Evolutionary conservation across 2,329 filamentous ascomycete genomes (phyloP), one percentile per base, ranked within the genome.

Genomic region (Fusarium gaditjirri): DNA sequence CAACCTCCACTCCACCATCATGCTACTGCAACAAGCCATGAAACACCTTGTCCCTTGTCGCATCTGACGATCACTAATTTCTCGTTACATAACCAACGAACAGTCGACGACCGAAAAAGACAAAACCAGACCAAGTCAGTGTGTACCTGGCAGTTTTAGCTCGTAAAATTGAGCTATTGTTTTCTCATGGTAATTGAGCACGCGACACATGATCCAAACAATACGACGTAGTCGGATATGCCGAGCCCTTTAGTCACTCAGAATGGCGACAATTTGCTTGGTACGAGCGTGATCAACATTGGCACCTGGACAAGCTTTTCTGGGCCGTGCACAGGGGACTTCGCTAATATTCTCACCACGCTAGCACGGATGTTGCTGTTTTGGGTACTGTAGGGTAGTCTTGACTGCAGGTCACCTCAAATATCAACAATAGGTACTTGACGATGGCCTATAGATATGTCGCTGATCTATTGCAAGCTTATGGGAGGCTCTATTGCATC

Each of bases 191-290:
- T 53, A 59, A 41, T 54, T 25, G 54, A 35, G 57, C 69, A 71
- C 69, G 64, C 69, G 69, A 71, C 68, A 46, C 33, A 50, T 54
- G 35, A 38, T 62, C 50, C 50, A 44, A 55, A 52, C 9, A 44
- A 46, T 41, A 53, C 47, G 36, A 44, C 38, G 33, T 49, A 46
- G 53, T 64, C 63, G 68, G 63, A 42, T 69, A 31, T 42, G 33
- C 63, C 64, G 63, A 72, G 31, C 19, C n/a, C 31, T 16, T 42
- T 35, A 35, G 27, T 27, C 42, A 10, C 19, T 27, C 9, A n/a
- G 10, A 31, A 36, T 42, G 46, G 35, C 42, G 27, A n/a, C 16
- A 57, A 38, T 36, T 29, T 50, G 21, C 21, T 25, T 25, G 23
- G 29, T 38, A 42, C 21, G 29, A 23, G 61, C 50, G 29, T 49